These are phyloP conservation scores for Claviceps fusiformis DNA, from an alignment of 2,329 filamentous ascomycete genomes.

Conservation along the genomic window DNA sequence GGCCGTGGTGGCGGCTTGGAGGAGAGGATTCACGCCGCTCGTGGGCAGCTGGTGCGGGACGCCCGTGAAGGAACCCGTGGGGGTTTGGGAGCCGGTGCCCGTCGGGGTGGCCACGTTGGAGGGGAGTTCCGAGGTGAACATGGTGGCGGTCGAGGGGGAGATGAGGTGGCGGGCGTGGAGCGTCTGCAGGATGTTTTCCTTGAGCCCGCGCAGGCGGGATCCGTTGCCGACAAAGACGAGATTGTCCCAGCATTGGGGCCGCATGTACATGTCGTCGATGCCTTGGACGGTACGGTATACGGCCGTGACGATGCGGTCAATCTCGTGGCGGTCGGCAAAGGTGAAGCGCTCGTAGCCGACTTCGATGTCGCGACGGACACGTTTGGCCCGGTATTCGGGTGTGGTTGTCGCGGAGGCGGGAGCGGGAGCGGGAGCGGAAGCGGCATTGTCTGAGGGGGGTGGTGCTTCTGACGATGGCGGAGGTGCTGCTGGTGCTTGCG, in stretches of 20 bases:
- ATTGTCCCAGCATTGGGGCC: constrained; percentile 81
- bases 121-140: constrained; percentile 93
- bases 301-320: constrained; percentile 72
- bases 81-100: constrained; percentile 84
- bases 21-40: constrained; percentile 69
- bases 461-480: neutral
- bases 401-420: constrained; percentile 18
- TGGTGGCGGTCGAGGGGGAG: constrained; percentile 83
- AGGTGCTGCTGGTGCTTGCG: constrained; percentile 6
- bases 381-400: constrained; percentile 37
- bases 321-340: constrained; percentile 54
- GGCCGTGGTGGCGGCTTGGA: constrained; percentile 78
- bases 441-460: constrained; percentile 5
- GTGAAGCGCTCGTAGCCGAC: constrained; percentile 64
- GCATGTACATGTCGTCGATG: constrained; percentile 72
- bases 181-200: constrained; percentile 71
- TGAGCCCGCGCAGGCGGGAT: constrained; percentile 59
- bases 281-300: constrained; percentile 74
- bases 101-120: constrained; percentile 85
- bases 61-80: constrained; percentile 48
- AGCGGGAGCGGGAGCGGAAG: constrained; percentile 5
- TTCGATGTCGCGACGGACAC: constrained; percentile 54
- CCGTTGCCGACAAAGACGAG: constrained; percentile 88
- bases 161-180: constrained; percentile 75
- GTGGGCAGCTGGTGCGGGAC: constrained; percentile 41